These are phyloP conservation scores for Hygrophorus pudorinus DNA, from an alignment of 768 basidiomycete genomes.

Conservation along the genomic window DNA sequence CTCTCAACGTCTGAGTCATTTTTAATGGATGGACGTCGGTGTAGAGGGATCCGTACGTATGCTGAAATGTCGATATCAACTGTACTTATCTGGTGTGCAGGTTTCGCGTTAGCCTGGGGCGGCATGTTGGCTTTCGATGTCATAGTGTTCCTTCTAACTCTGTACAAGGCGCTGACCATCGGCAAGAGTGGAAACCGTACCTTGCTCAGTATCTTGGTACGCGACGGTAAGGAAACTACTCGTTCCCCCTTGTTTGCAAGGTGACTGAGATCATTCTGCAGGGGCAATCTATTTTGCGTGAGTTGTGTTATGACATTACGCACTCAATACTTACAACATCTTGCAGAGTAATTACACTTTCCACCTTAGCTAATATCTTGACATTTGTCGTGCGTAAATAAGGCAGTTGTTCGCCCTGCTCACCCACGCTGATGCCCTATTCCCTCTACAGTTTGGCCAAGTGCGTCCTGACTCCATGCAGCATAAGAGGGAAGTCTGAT, in stretches of 20 bases:
- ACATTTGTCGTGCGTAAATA: neutral
- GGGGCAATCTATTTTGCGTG: slow-evolving; percentile 32
- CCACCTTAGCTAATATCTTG: slow-evolving; percentile 26
- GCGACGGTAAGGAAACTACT: slow-evolving; percentile 25
- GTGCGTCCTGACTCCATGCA: slow-evolving; percentile 14
- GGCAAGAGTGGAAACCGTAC: slow-evolving; percentile 13
- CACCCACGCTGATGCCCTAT: neutral
- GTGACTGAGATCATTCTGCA: slow-evolving; percentile 9
- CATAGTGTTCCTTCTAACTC: slow-evolving; percentile 29
- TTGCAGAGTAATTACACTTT: slow-evolving; percentile 25
- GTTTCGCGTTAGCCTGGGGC: slow-evolving; percentile 26
- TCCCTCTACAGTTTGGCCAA: slow-evolving; percentile 18
- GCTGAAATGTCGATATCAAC: neutral
- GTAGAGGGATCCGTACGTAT: neutral
- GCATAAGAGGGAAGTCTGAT: neutral
- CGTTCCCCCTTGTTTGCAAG: neutral
- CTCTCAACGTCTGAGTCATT: neutral
- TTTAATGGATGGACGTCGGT: neutral
- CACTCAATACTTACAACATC: neutral
- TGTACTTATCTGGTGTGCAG: slow-evolving; percentile 11
- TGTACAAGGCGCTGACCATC: slow-evolving; percentile 26
- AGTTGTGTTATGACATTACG: neutral
- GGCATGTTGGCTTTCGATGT: slow-evolving; percentile 32
- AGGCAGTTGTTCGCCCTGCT: too few relatives aligned
- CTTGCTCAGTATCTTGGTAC: slow-evolving; percentile 24